phyloP scores from a whole-genome alignment of 83 land plant genomes.

The Diphasiastrum complanatum region DNA sequence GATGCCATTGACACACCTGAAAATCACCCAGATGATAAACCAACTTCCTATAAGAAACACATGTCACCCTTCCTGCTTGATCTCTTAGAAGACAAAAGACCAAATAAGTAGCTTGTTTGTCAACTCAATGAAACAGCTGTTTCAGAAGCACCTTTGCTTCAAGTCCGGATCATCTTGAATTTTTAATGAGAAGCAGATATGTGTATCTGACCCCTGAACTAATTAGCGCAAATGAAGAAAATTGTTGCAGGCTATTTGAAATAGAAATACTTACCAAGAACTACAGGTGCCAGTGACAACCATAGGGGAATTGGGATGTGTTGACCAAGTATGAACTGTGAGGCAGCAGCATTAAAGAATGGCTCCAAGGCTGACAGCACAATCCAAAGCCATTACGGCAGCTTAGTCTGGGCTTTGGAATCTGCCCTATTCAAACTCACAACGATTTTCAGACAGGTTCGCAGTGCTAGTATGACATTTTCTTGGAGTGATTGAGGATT shows the following conservation, averaged over 20 bases:
- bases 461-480: no score
- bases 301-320: conserved; percentile 61
- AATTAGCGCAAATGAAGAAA: neutral
- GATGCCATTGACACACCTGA: conserved; percentile 99
- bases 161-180: no score
- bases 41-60: neutral
- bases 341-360: conserved; percentile 91
- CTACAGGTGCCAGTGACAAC: conserved; percentile 83
- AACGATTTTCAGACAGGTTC: no score
- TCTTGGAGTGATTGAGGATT: no score
- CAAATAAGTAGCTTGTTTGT: neutral
- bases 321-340: conserved; percentile 84
- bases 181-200: neutral
- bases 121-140: no score
- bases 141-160: no score
- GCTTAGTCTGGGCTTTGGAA: neutral
- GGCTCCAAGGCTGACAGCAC: conserved; percentile 86
- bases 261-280: conserved; percentile 48
- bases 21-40: no score
- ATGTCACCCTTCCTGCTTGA: neutral
- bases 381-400: neutral
- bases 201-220: neutral
- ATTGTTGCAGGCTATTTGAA: neutral
- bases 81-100: neutral
- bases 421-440: no score